Evolutionary conservation across 1,139 yeast species (phyloP).

Genomic region (Candida sp.): DNA sequence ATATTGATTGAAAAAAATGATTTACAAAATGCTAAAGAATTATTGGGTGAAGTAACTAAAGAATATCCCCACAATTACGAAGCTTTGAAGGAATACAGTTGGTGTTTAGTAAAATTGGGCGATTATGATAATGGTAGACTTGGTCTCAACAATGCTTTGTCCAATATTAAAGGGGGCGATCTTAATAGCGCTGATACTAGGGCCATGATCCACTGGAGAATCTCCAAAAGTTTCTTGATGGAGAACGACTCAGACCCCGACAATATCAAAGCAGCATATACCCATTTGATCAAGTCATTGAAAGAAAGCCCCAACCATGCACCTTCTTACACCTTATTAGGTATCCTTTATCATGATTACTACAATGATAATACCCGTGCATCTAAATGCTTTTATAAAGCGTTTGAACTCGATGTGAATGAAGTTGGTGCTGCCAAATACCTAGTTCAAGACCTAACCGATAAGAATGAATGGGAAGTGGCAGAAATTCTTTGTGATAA

Average conservation of each 20-base stretch:
- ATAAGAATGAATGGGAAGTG: constrained; percentile 73
- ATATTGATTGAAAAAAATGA: constrained; percentile 68
- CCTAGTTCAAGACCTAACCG: constrained; percentile 67
- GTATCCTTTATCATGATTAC: constrained; percentile 59
- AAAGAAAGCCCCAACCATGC: constrained; percentile 65
- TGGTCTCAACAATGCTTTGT: constrained; percentile 43
- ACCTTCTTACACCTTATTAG: constrained; percentile 77
- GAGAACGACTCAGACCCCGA: constrained; percentile 17
- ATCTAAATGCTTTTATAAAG: constrained; percentile 82
- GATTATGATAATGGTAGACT: constrained; percentile 53
- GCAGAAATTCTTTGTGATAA: constrained; percentile 73
- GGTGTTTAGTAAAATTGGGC: constrained; percentile 68
- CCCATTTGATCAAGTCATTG: constrained; percentile 57
- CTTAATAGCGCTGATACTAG: constrained; percentile 50
- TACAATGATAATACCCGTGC: constrained; percentile 66
- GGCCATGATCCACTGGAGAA: constrained; percentile 67
- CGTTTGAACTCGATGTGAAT: constrained; percentile 81
- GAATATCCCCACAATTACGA: constrained; percentile 53
- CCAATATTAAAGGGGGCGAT: constrained; percentile 46
- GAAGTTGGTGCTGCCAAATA: constrained; percentile 74
- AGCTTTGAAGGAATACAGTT: constrained; percentile 69
- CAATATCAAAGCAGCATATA: constrained; percentile 42
- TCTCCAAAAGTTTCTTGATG: constrained; percentile 54
- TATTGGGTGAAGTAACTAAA: constrained; percentile 50
- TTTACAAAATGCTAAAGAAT: constrained; percentile 46